A percentile compares a stretch with the other conserved stretches of the same genome.
These are phyloP conservation scores for Microdochium paspali DNA, from an alignment of 2,329 filamentous ascomycete species.

Conservation along the genomic window DNA sequence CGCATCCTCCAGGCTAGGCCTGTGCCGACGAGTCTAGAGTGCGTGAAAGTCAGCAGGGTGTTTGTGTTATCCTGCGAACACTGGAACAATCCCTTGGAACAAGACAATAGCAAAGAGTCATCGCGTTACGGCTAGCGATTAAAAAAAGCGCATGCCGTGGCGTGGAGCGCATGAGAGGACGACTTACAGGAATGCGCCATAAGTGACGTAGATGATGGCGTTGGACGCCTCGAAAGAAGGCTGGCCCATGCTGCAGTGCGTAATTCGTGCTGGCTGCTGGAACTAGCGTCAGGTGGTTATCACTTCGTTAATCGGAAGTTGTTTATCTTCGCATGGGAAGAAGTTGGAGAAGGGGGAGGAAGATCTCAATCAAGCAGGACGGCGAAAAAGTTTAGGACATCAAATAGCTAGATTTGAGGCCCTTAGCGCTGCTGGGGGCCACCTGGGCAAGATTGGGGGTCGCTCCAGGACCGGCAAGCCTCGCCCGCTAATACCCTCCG, in stretches of 20 bases:
- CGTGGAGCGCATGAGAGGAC: background rate
- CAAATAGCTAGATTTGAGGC: background rate
- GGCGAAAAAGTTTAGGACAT: background rate
- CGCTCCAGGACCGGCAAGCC: background rate
- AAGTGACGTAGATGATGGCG: conserved; percentile 74
- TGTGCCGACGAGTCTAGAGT: conserved; percentile 51
- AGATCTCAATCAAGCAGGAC: background rate
- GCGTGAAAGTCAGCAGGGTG: conserved; percentile 3
- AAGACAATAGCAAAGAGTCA: too few species aligned
- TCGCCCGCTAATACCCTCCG: background rate
- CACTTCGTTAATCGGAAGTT: too few species aligned
- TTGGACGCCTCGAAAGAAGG: conserved; percentile 71
- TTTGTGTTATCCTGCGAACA: too few species aligned
- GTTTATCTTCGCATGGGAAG: too few species aligned
- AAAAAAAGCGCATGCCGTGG: background rate
- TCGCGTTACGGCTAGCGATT: background rate
- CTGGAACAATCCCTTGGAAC: too few species aligned
- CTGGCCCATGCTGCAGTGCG: conserved; percentile 49
- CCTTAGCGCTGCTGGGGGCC: too few species aligned
- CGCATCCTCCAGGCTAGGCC: conserved; percentile 47
- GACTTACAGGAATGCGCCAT: conserved; percentile 65
- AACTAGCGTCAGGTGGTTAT: too few species aligned
- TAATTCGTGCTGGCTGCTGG: too few species aligned
- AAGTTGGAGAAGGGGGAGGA: background rate
- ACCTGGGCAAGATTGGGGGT: background rate